Base-by-base conservation (phyloP, 2,329 filamentous ascomycete genomes). In the Clarireedia homoeocarpa region DNA sequence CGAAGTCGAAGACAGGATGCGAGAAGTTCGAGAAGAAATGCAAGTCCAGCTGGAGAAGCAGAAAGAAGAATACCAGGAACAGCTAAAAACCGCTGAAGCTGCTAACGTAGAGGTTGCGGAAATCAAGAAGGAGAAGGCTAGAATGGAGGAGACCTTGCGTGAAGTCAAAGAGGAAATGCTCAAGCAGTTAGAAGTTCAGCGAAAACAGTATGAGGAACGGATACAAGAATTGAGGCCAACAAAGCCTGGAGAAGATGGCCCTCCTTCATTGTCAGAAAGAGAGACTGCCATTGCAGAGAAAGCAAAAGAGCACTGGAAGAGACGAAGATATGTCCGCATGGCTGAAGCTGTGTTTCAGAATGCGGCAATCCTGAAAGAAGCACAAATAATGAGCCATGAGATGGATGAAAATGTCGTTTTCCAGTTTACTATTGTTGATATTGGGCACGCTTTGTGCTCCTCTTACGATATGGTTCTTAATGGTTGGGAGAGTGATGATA, bases 391-490 rank as follows among this genome's bases (percentile, higher is more conserved):
- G 89, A 95, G 91, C 74, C 92, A 96, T 65, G 89, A 95, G 66
- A 88, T 99, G 75, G 89, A 94, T 63, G 94, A 96, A 70, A 84
- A 84, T 62, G 88, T 96, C 7, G 86, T 92, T 20, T 97, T 99
- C 70, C 94, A 99, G 70, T 99, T 97, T 69, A 87, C 89, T 12
- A 85, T 96, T 55, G 84, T 97, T 34, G 92, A 96, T 65, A 77
- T 87, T 60, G 94, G 94, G 1, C 91, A 99, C 66, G 85, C 84
- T 23, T 80, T 95, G 62, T 91, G 88, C 64, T 99, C 94, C 3
- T 95, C 91, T 0, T 99, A 99, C 72, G 94, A 99, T 71, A 86
- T 99, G 73, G 91, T 97, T 3, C 78, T 99, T 44, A 96, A 95
- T 66, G 92, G 90, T 20, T 84, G 86, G 9, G 92, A 97, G 70